These are phyloP conservation scores for Populus simonii DNA, from an alignment of 345 rosid genomes.

Conservation along the genomic window DNA sequence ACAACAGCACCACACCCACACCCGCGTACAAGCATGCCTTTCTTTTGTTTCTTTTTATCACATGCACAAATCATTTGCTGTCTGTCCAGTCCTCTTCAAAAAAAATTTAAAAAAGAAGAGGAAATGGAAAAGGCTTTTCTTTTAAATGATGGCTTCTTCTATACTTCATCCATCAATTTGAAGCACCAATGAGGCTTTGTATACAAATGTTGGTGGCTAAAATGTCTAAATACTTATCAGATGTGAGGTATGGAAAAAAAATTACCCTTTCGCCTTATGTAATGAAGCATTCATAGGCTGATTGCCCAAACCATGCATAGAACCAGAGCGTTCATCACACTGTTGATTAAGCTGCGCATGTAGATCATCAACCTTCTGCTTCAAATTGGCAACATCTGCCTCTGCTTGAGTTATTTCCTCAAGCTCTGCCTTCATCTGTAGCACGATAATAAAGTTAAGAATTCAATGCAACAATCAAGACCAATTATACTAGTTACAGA, in stretches of 20 bases:
- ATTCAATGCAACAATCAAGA: conserved; percentile 12
- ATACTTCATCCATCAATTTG: background rate
- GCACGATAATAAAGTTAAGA: conserved; percentile 25
- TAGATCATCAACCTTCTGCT: conserved; percentile 60
- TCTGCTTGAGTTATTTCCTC: conserved; percentile 63
- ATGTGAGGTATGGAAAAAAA: background rate
- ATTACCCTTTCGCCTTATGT: conserved; percentile 44
- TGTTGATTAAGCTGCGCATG: conserved; percentile 44
- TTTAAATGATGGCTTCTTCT: background rate
- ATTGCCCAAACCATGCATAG: conserved; percentile 34
- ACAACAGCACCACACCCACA: background rate
- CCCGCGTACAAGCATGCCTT: background rate
- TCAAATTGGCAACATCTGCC: conserved; percentile 56
- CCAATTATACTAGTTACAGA: conserved; percentile 10
- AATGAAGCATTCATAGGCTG: conserved; percentile 28
- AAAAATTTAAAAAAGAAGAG: background rate
- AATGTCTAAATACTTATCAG: background rate
- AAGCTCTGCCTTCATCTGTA: conserved; percentile 58
- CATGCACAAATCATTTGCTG: background rate
- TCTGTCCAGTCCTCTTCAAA: background rate
- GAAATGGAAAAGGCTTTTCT: background rate
- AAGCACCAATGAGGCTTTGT: background rate
- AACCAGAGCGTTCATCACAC: conserved; percentile 37
- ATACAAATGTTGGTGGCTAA: background rate
- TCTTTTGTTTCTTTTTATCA: too few species aligned